Conservation (phyloP, 805 yeast genomes). For the Scheffersomyces ergatensis region DNA sequence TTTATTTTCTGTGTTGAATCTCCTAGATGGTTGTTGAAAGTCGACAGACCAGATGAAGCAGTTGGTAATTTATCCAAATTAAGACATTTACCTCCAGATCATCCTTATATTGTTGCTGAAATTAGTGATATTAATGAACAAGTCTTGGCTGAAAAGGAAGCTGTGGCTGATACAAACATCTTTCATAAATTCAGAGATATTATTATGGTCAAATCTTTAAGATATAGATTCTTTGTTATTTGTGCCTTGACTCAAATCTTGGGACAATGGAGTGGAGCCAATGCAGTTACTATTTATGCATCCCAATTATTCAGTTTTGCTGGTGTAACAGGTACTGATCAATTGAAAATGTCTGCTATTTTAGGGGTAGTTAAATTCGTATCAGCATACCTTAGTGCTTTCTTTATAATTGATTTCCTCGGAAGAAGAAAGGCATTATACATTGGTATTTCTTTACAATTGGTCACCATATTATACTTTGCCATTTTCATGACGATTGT, state of each 20-base stretch:
- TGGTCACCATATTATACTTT: slow-evolving; percentile 40
- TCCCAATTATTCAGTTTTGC: slow-evolving; percentile 46
- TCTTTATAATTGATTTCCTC: slow-evolving; percentile 49
- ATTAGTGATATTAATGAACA: slow-evolving; percentile 48
- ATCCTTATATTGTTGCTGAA: slow-evolving; percentile 48
- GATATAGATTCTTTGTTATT: slow-evolving; percentile 42
- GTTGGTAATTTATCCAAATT: slow-evolving; percentile 34
- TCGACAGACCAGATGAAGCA: slow-evolving; percentile 36
- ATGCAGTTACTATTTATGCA: slow-evolving; percentile 52
- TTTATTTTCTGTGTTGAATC: slow-evolving; percentile 42
- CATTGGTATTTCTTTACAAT: slow-evolving; percentile 44
- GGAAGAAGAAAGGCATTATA: slow-evolving; percentile 50
- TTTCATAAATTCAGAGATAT: slow-evolving; percentile 26
- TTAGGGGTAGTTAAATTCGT: slow-evolving; percentile 50
- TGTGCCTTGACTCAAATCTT: slow-evolving; percentile 42
- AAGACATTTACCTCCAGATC: slow-evolving; percentile 42
- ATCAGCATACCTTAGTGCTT: slow-evolving; percentile 46
- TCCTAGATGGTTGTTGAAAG: slow-evolving; percentile 50
- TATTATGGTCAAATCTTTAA: slow-evolving; percentile 27
- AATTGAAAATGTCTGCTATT: slow-evolving; percentile 46
- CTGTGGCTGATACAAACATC: slow-evolving; percentile 15
- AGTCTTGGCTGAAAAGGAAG: slow-evolving; percentile 23
- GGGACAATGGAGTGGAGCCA: slow-evolving; percentile 57
- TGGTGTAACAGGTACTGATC: slow-evolving; percentile 40
- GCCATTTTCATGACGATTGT: slow-evolving; percentile 45